Conservation (phyloP, 306 rosid genomes). For the Medicago ruthenica region DNA sequence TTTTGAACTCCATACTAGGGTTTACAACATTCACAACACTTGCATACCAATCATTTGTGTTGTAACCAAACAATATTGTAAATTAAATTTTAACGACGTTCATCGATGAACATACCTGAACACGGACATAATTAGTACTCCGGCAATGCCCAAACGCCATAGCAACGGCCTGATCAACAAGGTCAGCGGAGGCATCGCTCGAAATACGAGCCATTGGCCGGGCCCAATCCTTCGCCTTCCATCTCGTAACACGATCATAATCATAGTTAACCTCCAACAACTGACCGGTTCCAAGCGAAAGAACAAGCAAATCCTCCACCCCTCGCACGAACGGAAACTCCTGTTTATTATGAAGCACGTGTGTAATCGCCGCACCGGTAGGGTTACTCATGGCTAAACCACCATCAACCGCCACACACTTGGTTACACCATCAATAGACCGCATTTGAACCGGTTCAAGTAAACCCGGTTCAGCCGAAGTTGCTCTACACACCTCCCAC, state of each 20-base stretch:
- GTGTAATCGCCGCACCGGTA: constrained; percentile 92
- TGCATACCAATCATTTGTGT: too few species aligned
- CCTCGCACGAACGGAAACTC: constrained; percentile 99
- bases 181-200: constrained; percentile 85
- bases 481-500: constrained; percentile 96
- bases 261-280: constrained; percentile 67
- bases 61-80: background rate
- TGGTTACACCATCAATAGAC: constrained; percentile 69
- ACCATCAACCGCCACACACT: constrained; percentile 88
- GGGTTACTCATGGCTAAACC: constrained; percentile 95
- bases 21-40: too few species aligned
- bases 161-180: constrained; percentile 94
- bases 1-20: too few species aligned
- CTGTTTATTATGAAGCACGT: constrained; percentile 97
- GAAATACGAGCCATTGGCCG: constrained; percentile 87
- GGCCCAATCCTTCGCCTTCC: constrained; percentile 96
- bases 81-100: background rate
- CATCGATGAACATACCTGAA: constrained; percentile 66
- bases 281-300: constrained; percentile 89
- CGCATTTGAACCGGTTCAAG: constrained; percentile 82
- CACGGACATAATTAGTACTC: constrained; percentile 81
- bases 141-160: constrained; percentile 89
- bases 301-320: constrained; percentile 90
- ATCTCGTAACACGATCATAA: constrained; percentile 65
- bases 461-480: constrained; percentile 85